Conservation (phyloP, 257 asterid species). For the Solanum paucissectum region DNA sequence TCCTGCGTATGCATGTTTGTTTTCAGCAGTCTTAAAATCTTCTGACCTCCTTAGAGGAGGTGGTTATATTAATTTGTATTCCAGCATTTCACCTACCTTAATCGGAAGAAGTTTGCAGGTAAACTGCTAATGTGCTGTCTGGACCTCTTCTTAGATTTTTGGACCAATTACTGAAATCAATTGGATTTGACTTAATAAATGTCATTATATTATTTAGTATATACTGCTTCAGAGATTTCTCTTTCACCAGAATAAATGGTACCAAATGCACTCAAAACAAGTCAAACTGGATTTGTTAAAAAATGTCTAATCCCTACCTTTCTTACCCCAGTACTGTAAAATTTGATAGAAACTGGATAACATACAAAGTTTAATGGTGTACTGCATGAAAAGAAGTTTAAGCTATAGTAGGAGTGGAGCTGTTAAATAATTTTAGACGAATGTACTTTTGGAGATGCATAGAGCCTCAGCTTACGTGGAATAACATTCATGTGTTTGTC, state of each 20-base stretch:
- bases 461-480: not conserved
- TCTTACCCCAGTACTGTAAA: not conserved
- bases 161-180: not conserved
- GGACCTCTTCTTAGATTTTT: not conserved
- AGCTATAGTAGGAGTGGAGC: not conserved
- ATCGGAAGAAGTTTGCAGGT: not conserved
- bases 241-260: not conserved
- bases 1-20: not conserved
- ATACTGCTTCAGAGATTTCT: not conserved
- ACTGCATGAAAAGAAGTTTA: not conserved
- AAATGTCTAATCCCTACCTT: not conserved
- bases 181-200: not conserved
- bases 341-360: not conserved
- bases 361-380: not conserved
- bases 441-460: not conserved
- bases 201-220: not conserved
- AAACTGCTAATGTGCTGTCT: not conserved
- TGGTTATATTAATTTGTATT: not conserved
- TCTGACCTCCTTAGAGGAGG: not conserved
- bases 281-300: not conserved
- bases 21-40: not conserved
- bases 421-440: not conserved
- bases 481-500: not conserved
- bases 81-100: not conserved
- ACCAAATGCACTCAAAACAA: not conserved